Evolutionary conservation across 2,329 filamentous ascomycete genomes (phyloP).

Genomic region (Gyromitra esculenta): DNA sequence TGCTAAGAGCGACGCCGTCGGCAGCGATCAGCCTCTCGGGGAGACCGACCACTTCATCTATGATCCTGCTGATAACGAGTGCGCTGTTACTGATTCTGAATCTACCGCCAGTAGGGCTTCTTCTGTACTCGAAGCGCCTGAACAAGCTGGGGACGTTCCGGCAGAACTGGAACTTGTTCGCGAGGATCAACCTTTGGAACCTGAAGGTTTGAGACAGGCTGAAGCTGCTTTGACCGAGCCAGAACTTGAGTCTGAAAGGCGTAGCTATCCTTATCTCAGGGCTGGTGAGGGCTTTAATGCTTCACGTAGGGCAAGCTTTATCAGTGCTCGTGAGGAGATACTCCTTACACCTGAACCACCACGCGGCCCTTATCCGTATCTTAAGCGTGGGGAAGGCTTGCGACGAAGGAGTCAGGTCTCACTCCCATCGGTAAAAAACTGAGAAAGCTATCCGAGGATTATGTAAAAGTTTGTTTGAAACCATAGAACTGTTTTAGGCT

Average conservation of each 20-base stretch:
- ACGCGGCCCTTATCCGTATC: conserved; percentile 19
- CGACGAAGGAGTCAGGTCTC: neutral
- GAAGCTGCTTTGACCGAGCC: neutral
- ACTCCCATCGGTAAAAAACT: neutral
- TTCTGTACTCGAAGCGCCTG: neutral
- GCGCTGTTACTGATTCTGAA: neutral
- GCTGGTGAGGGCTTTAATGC: conserved; percentile 21
- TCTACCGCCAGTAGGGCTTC: too few relatives aligned
- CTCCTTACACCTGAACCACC: neutral
- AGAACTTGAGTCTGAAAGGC: neutral
- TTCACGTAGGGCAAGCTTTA: conserved; percentile 27
- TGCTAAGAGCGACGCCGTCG: neutral
- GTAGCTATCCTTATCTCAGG: conserved; percentile 11
- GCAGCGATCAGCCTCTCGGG: neutral
- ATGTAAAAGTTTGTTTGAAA: neutral
- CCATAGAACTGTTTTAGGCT: neutral
- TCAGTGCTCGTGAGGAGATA: neutral
- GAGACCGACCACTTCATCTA: neutral
- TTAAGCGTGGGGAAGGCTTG: conserved; percentile 24
- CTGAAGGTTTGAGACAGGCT: neutral
- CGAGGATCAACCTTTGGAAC: neutral
- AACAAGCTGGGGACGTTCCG: conserved; percentile 12
- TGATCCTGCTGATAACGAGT: neutral
- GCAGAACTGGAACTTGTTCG: neutral
- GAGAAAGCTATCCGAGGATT: neutral